These are phyloP conservation scores for Leccinellum rugosiceps DNA, from an alignment of 768 basidiomycete genomes.

Conservation along the genomic window DNA sequence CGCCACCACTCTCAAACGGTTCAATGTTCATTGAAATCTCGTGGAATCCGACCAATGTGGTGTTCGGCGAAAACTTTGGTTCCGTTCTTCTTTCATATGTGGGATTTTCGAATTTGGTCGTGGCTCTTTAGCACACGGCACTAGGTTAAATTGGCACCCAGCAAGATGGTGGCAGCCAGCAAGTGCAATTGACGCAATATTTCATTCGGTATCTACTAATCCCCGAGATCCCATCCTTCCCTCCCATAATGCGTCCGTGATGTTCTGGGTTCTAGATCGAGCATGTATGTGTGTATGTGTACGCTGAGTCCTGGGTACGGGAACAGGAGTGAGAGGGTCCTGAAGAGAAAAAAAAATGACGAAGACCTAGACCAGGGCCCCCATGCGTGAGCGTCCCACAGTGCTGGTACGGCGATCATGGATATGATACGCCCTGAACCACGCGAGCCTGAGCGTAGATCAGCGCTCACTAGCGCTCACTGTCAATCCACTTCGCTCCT, in stretches of 20 bases:
- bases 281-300: background rate
- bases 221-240: background rate
- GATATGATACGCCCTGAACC: background rate
- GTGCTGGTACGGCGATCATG: background rate
- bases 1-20: background rate
- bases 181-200: background rate
- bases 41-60: background rate
- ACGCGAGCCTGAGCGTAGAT: conserved; percentile 12
- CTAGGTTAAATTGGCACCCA: background rate
- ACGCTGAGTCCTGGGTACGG: background rate
- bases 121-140: background rate
- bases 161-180: background rate
- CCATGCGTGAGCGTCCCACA: background rate
- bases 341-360: background rate
- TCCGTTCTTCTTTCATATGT: background rate
- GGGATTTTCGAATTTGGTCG: background rate
- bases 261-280: background rate
- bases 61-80: background rate
- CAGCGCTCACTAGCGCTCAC: conserved; percentile 4
- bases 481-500: background rate
- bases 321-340: background rate
- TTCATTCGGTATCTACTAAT: background rate
- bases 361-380: background rate
- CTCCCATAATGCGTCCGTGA: background rate
- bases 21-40: background rate